Evolutionary conservation across 805 yeast species (phyloP), one percentile per base, ranked within the genome.

Genomic region (Vanderwaltozyma verrucispora): DNA sequence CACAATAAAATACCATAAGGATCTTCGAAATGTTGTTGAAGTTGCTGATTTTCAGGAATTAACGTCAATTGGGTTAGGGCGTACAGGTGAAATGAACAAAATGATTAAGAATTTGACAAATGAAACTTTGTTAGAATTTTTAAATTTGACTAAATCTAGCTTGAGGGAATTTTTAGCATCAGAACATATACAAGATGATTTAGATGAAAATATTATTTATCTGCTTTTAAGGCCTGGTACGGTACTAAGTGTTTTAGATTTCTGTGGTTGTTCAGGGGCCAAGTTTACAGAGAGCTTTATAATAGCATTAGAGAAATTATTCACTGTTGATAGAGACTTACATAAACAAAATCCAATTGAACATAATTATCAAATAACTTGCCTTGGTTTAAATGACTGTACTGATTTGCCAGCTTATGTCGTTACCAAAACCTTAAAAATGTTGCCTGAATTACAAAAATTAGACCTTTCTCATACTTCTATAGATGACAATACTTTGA

Each of bases 21-120:
- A 65, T 30, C 60, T 78, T 33, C 79, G 80, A 14, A 72, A 68
- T 42, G 44, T 50, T 27, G 89, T 84, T 16, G 76, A 77, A 48
- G 76, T 79, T 36, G 71, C 88, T 48, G 96, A 87, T 62, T 88
- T 87, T 50, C 82, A 83, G 51, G 89, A 83, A 48, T 80, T 87
- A 59, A 86, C 96, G 1, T 79, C 89, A 0, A 77, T 88, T 34
- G 96, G 96, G 0, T 67, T 87, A 33, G 96, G 96, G 2, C 68
- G 96, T 45, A 82, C 96, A 0, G 85, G 83, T 10, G 72, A 80
- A 48, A 87, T 87, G 95, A 88, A 83, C 61, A 79, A 75, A 58
- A 94, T 83, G 59, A 87, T 87, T 48, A 94, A 87, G 59, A 83
- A 84, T 83, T 85, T 87, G 29, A 87, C 95, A 0, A 68, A 79